A percentile compares a stretch with the other conserved stretches of the same genome.
These are phyloP conservation scores for Chlorella sp. DNA, from an alignment of 139 green algal genomes.

Conservation along the genomic window DNA sequence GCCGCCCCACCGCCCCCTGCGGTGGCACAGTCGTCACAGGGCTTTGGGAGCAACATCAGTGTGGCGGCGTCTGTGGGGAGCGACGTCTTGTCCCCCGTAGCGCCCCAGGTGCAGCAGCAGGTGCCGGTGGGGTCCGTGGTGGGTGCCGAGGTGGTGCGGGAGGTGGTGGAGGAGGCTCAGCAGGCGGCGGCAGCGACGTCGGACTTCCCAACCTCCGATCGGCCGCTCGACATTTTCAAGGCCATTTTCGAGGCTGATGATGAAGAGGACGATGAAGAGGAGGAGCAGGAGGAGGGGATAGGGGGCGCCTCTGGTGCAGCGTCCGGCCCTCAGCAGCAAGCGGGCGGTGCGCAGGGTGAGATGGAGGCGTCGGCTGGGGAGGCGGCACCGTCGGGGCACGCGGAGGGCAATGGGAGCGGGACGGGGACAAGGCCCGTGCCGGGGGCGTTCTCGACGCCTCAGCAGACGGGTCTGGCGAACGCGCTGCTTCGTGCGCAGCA, in stretches of 20 bases:
- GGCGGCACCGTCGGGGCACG: neutral
- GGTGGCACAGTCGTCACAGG: no score
- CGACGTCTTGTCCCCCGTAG: no score
- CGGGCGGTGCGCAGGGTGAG: neutral
- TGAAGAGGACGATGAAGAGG: conserved; percentile 46
- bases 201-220: conserved; percentile 33
- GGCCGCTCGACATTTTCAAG: conserved; percentile 77
- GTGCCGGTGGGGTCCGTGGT: no score
- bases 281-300: conserved; percentile 32
- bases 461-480: conserved; percentile 21
- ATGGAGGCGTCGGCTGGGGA: no score
- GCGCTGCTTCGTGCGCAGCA: conserved; percentile 36
- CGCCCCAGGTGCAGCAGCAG: no score
- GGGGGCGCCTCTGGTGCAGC: neutral
- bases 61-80: no score
- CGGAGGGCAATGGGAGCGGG: neutral
- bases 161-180: no score
- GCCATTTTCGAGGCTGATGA: conserved; percentile 75
- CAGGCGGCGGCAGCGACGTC: no score
- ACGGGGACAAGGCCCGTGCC: neutral
- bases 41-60: no score
- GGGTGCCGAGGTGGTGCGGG: no score
- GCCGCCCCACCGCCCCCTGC: no score
- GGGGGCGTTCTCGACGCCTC: neutral
- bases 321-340: neutral